phyloP scores from a whole-genome alignment of 108 stramenopile genomes.

The Pelagomonas calceolata region DNA sequence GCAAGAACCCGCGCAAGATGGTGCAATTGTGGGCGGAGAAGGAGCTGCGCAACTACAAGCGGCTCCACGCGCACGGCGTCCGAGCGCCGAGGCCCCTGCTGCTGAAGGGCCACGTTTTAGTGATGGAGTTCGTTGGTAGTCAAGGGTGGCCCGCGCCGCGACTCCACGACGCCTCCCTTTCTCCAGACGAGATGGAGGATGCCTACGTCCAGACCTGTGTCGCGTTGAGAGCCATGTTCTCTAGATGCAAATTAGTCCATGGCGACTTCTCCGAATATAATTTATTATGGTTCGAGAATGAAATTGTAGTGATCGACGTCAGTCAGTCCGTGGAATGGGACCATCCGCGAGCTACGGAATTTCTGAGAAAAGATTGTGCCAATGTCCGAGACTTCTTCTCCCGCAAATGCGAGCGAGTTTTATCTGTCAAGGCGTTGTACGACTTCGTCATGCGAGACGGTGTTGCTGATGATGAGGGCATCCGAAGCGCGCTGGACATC shows the following conservation, averaged over 20 bases:
- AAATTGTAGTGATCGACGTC: slow-evolving; percentile 90
- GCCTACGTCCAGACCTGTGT: slow-evolving; percentile 72
- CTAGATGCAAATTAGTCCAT: slow-evolving; percentile 78
- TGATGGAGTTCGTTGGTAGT: slow-evolving; percentile 95
- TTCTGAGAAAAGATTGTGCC: slow-evolving; percentile 82
- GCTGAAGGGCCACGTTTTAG: slow-evolving; percentile 79
- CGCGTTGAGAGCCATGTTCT: slow-evolving; percentile 76
- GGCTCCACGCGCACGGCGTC: slow-evolving; percentile 70
- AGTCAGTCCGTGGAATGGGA: slow-evolving; percentile 89
- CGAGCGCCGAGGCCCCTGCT: slow-evolving; percentile 75
- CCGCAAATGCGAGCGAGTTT: slow-evolving; percentile 55
- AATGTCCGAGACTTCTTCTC: slow-evolving; percentile 94
- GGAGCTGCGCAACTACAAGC: slow-evolving; percentile 89
- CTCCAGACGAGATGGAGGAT: slow-evolving; percentile 53
- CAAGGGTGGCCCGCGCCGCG: slow-evolving; percentile 91
- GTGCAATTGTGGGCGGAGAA: slow-evolving; percentile 99
- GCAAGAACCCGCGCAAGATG: slow-evolving; percentile 98
- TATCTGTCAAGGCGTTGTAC: slow-evolving; percentile 71
- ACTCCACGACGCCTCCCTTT: slow-evolving; percentile 71
- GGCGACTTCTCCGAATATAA: slow-evolving; percentile 79
- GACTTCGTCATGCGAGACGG: slow-evolving; percentile 55
- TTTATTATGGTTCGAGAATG: slow-evolving; percentile 79
- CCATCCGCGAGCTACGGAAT: slow-evolving; percentile 89
- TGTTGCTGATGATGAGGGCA: slow-evolving; percentile 36
- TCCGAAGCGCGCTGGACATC: slow-evolving; percentile 53